phyloP scores from a whole-genome alignment of 306 rosid genomes.

The Lagenaria siceraria region DNA sequence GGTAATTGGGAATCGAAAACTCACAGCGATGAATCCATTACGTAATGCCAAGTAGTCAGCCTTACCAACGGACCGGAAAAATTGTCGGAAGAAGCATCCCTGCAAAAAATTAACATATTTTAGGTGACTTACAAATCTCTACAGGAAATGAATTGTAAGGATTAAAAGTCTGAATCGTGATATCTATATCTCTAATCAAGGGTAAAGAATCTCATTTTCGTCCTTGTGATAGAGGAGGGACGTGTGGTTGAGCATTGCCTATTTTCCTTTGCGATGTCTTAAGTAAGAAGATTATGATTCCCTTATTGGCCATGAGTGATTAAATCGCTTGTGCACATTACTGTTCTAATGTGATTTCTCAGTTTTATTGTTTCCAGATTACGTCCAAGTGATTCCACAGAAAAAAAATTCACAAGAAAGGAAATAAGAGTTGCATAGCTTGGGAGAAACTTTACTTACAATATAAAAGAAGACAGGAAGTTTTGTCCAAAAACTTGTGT shows the following conservation, averaged over 20 bases:
- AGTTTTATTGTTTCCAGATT: neutral
- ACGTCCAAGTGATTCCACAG: neutral
- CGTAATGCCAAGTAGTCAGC: constrained; percentile 68
- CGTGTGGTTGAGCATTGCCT: neutral
- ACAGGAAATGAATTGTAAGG: neutral
- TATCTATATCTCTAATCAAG: neutral
- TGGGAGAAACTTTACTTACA: constrained; percentile 35
- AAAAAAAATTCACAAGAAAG: neutral
- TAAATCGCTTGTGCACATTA: neutral
- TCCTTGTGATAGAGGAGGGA: neutral
- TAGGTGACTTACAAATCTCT: neutral
- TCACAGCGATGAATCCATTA: constrained; percentile 72
- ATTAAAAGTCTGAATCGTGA: neutral
- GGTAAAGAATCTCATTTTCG: neutral
- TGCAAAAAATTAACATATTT: constrained; percentile 17
- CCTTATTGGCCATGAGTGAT: neutral
- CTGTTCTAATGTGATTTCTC: neutral
- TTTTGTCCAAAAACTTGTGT: constrained; percentile 63
- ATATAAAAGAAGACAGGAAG: constrained; percentile 57
- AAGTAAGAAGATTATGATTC: neutral
- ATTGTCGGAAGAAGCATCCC: constrained; percentile 88
- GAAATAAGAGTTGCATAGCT: neutral
- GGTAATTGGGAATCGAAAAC: constrained; percentile 17
- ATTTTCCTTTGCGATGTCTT: neutral
- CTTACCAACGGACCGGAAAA: constrained; percentile 65